Evolutionary conservation across 495 filamentous ascomycete genomes (phyloP), one percentile per base, ranked within the genome.

Genomic region (Diplogelasinospora grovesii): DNA sequence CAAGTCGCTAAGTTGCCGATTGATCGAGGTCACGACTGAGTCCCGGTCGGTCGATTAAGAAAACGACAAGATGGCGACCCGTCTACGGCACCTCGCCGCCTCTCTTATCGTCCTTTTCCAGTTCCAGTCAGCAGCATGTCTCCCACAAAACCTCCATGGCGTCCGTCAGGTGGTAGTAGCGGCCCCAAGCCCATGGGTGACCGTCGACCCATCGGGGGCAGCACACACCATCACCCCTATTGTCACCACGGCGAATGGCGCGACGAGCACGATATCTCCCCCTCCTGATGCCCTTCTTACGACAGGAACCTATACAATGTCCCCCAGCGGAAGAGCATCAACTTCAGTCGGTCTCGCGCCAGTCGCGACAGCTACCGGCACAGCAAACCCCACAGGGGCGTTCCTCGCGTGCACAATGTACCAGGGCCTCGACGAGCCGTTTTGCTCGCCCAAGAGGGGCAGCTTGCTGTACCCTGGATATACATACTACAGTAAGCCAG

Each of bases 341-440:
- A 57, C 53, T 13, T 54, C 46, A 41, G 59, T 55, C 6, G 56
- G 55, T n/a, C 39, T 54, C 24, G 39, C 56, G 8, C 60, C 60
- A 1, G 47, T 57, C 3, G 52, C 54, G 1, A 49, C 46, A 1
- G 49, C 59, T 6, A 48, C 54, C 1, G 48, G 44, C 1, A 36
- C 28, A 13, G 10, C 33, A 21, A 24, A 27, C 10, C 21, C 28
- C 26, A 43, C 30, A 1, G 59, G 57, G 22, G 41, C 46, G 10
- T 63, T 63, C 36, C 48, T 52, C 7, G 48, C 48, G 5, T 63
- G 59, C 45, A 26, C 30, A 8, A 18, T 35, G 15, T 36, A 52
- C 38, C 42, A 49, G 11, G 43, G 39, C 41, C 24, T 22, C 22
- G 35, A 46, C 15, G 47, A 40, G 33, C 60, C 57, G 1, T 59